Percentiles rank a stretch among this genome's conserved stretches.
Evolutionary conservation across 345 rosid genomes (phyloP).

Genomic region (Limnanthes douglasii): DNA sequence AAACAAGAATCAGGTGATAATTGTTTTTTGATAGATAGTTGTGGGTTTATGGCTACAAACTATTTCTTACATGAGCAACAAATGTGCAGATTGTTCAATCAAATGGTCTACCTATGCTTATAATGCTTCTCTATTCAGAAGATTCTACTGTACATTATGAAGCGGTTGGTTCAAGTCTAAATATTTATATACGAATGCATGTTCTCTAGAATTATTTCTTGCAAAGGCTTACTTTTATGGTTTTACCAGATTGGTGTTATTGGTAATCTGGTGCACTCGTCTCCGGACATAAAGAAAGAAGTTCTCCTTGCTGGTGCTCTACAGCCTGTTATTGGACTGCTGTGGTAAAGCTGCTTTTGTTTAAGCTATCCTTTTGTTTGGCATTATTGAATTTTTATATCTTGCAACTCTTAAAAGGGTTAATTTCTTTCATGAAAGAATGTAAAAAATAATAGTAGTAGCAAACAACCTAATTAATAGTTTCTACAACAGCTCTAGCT

Average conservation of each 20-base stretch:
- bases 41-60: not conserved
- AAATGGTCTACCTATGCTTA: slow-evolving; percentile 49
- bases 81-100: slow-evolving; percentile 52
- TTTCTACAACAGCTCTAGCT: slow-evolving; percentile 32
- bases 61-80: slow-evolving; percentile 6
- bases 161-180: slow-evolving; percentile 34
- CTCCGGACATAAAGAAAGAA: slow-evolving; percentile 53
- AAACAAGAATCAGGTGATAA: slow-evolving; percentile 48
- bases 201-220: slow-evolving; percentile 1
- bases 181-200: not conserved
- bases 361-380: slow-evolving; percentile 2
- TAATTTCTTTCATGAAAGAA: not conserved
- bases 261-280: slow-evolving; percentile 67
- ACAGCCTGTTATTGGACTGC: slow-evolving; percentile 69
- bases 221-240: slow-evolving; percentile 8
- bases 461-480: not conserved
- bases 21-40: not conserved
- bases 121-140: slow-evolving; percentile 51
- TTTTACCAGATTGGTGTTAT: slow-evolving; percentile 52
- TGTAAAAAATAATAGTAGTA: not conserved
- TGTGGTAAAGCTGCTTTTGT: slow-evolving; percentile 25
- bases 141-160: slow-evolving; percentile 49
- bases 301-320: slow-evolving; percentile 66
- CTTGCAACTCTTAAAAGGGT: no score
- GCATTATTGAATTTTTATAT: not conserved